A percentile compares a stretch with the other conserved stretches of the same genome.
Conservation (phyloP, 192 early-diverging fungal genomes). For the Gigaspora rosea region DNA sequence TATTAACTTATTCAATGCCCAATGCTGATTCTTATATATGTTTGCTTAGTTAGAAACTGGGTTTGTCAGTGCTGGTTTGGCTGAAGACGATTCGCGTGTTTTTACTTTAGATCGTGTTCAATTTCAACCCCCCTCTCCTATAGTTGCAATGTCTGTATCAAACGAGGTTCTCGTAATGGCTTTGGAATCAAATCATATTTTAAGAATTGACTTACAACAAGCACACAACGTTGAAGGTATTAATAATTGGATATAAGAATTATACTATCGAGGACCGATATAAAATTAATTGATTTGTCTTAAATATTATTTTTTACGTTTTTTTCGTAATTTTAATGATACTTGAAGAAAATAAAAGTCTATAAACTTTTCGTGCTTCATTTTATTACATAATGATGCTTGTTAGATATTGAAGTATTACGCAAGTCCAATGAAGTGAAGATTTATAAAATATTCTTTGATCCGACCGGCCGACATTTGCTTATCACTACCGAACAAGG, state of each 20-base stretch:
- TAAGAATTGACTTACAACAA: slow-evolving; percentile 90
- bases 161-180: slow-evolving; percentile 85
- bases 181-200: slow-evolving; percentile 69
- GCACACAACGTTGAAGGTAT: slow-evolving; percentile 75
- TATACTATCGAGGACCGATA: background rate
- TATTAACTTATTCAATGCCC: background rate
- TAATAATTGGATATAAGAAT: background rate
- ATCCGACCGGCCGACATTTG: slow-evolving; percentile 87
- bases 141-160: slow-evolving; percentile 78
- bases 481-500: slow-evolving; percentile 86
- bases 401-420: slow-evolving; percentile 71
- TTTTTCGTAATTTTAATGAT: background rate
- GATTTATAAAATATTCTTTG: slow-evolving; percentile 78
- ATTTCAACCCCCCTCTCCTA: slow-evolving; percentile 77
- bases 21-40: slow-evolving; percentile 9
- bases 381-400: background rate
- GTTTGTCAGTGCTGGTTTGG: slow-evolving; percentile 56
- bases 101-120: slow-evolving; percentile 90
- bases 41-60: slow-evolving; percentile 54
- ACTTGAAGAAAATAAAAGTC: background rate
- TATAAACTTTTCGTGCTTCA: background rate
- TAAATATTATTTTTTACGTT: background rate
- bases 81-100: slow-evolving; percentile 54
- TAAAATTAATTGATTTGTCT: background rate
- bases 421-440: slow-evolving; percentile 57